Conservation (phyloP, 2,329 filamentous ascomycete genomes). For the Diplodia seriata region DNA sequence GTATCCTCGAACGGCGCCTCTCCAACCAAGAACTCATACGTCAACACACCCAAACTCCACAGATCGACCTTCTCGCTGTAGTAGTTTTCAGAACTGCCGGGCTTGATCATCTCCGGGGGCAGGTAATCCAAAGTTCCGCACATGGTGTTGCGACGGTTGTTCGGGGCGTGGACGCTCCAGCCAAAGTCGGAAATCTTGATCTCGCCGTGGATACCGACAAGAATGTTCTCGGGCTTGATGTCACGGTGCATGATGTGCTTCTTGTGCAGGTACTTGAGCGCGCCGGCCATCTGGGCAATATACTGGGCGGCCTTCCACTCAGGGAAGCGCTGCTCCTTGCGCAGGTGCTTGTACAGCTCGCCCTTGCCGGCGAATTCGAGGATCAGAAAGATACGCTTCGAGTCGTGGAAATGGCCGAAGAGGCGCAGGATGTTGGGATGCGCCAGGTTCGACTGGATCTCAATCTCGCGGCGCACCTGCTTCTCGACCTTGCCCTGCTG, state of each 20-base stretch:
- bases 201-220: slow-evolving; percentile 94
- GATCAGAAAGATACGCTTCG: slow-evolving; percentile 85
- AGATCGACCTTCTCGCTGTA: slow-evolving; percentile 96
- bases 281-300: slow-evolving; percentile 88
- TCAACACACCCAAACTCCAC: slow-evolving; percentile 94
- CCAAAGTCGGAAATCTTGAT: slow-evolving; percentile 99
- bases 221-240: slow-evolving; percentile 97
- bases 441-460: slow-evolving; percentile 86
- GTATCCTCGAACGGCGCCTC: slow-evolving; percentile 98
- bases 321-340: slow-evolving; percentile 78
- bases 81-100: slow-evolving; percentile 79
- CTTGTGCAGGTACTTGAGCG: slow-evolving; percentile 87
- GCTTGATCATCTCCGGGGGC: slow-evolving; percentile 95
- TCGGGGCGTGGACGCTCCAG: slow-evolving; percentile 97
- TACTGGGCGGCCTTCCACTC: slow-evolving; percentile 89
- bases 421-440: slow-evolving; percentile 86
- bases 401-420: slow-evolving; percentile 89
- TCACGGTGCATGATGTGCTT: slow-evolving; percentile 98
- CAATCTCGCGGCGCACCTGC: slow-evolving; percentile 85
- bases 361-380: slow-evolving; percentile 86
- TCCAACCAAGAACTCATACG: slow-evolving; percentile 94
- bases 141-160: slow-evolving; percentile 91
- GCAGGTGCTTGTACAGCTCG: slow-evolving; percentile 86
- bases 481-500: slow-evolving; percentile 83
- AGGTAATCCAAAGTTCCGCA: slow-evolving; percentile 98